Evolutionary conservation across 805 yeast genomes (phyloP).

Genomic region (Sugiyamaella americana): DNA sequence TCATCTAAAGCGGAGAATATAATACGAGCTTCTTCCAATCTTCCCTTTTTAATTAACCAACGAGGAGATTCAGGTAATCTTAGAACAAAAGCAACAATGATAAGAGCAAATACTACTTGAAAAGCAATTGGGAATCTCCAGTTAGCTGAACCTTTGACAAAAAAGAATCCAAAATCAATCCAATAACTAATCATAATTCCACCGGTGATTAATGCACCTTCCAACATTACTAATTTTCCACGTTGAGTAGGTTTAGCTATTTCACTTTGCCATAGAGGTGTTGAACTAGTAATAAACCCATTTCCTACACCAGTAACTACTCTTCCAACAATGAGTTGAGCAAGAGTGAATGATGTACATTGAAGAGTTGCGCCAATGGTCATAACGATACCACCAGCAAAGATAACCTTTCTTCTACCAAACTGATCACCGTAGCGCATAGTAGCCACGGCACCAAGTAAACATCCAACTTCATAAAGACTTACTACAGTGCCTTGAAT

Average conservation of each 20-base stretch:
- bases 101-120: conserved; percentile 22
- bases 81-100: conserved; percentile 41
- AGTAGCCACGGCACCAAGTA: conserved; percentile 43
- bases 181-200: conserved; percentile 33
- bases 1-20: conserved; percentile 19
- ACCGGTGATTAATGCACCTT: conserved; percentile 21
- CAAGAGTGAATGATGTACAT: conserved; percentile 27
- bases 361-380: conserved; percentile 47
- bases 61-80: conserved; percentile 84
- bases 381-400: conserved; percentile 43
- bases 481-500: conserved; percentile 21
- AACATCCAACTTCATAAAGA: conserved; percentile 44
- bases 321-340: conserved; percentile 46
- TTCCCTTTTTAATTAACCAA: conserved; percentile 62
- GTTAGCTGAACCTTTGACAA: conserved; percentile 26
- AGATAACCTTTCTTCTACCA: conserved; percentile 44
- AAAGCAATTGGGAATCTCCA: conserved; percentile 24
- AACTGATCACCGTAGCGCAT: conserved; percentile 44
- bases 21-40: conserved; percentile 51
- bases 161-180: conserved; percentile 22
- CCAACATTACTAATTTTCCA: conserved; percentile 41
- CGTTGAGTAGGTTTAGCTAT: conserved; percentile 59
- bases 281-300: conserved; percentile 72
- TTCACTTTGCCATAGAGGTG: conserved; percentile 80
- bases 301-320: conserved; percentile 69